Conservation (phyloP, 2,329 filamentous ascomycete genomes). For the Fusarium neocosmosporiellum region DNA sequence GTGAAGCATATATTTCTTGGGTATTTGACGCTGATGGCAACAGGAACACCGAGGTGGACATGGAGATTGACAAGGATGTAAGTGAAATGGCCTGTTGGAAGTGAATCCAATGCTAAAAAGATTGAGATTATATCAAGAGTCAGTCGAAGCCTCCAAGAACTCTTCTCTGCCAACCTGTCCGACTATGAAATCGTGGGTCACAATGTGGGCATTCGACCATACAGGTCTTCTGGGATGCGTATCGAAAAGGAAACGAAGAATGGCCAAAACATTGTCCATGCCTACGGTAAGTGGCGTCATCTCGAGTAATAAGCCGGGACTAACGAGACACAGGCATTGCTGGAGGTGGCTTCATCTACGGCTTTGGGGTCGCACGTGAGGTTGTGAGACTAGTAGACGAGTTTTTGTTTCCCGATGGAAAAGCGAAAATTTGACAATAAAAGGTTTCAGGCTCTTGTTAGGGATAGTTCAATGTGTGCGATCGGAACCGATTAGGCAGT, state of each 20-base stretch:
- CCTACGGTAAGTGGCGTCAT: not conserved
- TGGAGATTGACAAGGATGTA: not conserved
- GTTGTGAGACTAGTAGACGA: not conserved
- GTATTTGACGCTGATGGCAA: not conserved
- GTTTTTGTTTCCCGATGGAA: not conserved
- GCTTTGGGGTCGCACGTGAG: constrained; percentile 2
- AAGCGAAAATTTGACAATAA: not conserved
- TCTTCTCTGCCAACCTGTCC: not conserved
- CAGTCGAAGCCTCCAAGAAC: not conserved
- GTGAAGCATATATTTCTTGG: not conserved
- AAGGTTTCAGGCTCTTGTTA: not conserved
- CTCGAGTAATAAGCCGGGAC: not conserved
- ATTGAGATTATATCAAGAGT: not conserved
- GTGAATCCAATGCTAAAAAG: not conserved
- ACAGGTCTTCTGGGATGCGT: not conserved
- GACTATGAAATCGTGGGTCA: constrained; percentile 4
- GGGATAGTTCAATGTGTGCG: not conserved
- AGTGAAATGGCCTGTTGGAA: not conserved
- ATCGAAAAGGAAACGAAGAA: not conserved
- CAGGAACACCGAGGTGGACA: not conserved
- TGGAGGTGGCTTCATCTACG: constrained; percentile 16
- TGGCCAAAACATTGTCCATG: constrained; percentile 14
- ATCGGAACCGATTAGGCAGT: not conserved
- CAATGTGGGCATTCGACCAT: not conserved
- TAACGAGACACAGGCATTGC: constrained; percentile 1